Base-by-base conservation (phyloP, 2,329 filamentous ascomycete species). In the Trichoderma harzianum region DNA sequence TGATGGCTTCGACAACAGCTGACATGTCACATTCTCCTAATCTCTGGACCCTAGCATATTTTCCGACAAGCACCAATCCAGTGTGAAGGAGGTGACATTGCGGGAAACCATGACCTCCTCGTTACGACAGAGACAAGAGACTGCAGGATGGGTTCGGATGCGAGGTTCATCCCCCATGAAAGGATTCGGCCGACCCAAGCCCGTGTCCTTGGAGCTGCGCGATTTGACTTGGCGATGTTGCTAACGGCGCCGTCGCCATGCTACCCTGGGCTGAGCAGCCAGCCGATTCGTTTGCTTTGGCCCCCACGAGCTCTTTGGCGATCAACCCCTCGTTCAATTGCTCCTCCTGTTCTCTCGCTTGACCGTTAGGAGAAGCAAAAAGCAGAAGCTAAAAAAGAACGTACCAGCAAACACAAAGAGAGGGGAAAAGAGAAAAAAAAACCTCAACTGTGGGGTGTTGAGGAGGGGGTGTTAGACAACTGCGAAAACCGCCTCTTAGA, bases 141-240 rank as follows among this genome's bases (percentile, higher is more conserved):
- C 7, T 34, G 16, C 47, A 65, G 69, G 61, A 36, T 24, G 63
- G 68, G 69, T 34, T 58, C 47, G 51, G 69, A 55, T 66, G 67
- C 26, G 55, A 73, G 65, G 57, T 55, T 30, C 65, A 64, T 64
- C 61, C 69, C 66, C 69, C 66, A 71, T 71, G 72, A 63, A 74
- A 72, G 75, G 76, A 74, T 69, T 74, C 73, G 62, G 71, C 70
- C 67, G 76, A 75, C 78, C 78, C 78, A 74, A 78, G 76, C 73
- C 79, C 79, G 76, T 76, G 78, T 80, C 76, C 72, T 77, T 76
- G 78, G 79, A 73, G 72, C 74, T 34, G 70, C 70, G 58, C 58
- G 66, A 62, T 39, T 61, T 28, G 18, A 30, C 53, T 73, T 66
- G 68, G 60, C 61, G 63, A 66, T 51, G 26, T 51, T 61, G 30